These are phyloP conservation scores for Gossypium australe DNA, from an alignment of 345 rosid genomes.

Conservation along the genomic window DNA sequence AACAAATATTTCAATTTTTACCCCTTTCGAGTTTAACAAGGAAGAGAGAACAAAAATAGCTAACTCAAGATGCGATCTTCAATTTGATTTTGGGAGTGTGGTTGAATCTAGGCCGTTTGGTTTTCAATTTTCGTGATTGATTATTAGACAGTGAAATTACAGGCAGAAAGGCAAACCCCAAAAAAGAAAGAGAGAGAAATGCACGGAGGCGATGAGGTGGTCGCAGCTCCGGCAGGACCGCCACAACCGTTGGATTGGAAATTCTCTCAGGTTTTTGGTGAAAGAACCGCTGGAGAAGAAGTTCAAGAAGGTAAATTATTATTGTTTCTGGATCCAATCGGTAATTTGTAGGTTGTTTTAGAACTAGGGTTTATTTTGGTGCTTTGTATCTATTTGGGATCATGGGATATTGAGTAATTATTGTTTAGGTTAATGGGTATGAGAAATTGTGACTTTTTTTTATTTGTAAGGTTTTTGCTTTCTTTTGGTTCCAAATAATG, in stretches of 20 bases:
- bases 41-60: neutral
- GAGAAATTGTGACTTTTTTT: slow-evolving; percentile 15
- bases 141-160: neutral
- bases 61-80: slow-evolving; percentile 16
- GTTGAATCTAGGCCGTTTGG: slow-evolving; percentile 1
- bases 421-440: slow-evolving; percentile 17
- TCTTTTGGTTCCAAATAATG: neutral
- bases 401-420: slow-evolving; percentile 33
- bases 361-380: slow-evolving; percentile 34
- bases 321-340: slow-evolving; percentile 41
- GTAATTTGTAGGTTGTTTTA: slow-evolving; percentile 10
- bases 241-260: slow-evolving; percentile 78
- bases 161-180: neutral
- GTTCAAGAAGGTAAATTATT: slow-evolving; percentile 68
- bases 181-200: slow-evolving; percentile 15
- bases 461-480: neutral
- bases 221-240: slow-evolving; percentile 36
- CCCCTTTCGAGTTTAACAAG: neutral
- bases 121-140: neutral
- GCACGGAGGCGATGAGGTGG: slow-evolving; percentile 55
- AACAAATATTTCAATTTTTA: neutral
- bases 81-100: slow-evolving; percentile 8
- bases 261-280: slow-evolving; percentile 98
- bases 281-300: slow-evolving; percentile 90
- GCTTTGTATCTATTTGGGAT: slow-evolving; percentile 61